Evolutionary conservation across 1,139 yeast species (phyloP), one percentile per base, ranked within the genome.

Genomic region (Geotrichum macrosporum): DNA sequence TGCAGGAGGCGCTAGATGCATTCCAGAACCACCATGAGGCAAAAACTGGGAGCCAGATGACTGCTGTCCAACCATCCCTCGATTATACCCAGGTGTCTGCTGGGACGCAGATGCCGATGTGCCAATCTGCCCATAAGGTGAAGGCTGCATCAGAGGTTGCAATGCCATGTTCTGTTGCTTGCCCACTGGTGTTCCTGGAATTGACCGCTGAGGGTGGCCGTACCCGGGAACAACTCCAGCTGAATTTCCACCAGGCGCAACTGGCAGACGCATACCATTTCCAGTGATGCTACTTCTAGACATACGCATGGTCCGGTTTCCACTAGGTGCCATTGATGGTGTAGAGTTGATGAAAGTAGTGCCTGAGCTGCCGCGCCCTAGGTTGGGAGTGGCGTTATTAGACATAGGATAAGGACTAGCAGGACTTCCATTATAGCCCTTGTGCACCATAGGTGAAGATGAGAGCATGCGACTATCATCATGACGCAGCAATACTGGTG

Each of bases 401-500:
- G 20, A 6, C 40, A 36, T 36, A 15, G 29, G 22, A 21, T 19
- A 21, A 35, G 38, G 27, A n/a, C 8, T 35, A 12, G 15, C 4
- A 15, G 12, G 8, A 13, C 9, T 29, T 22, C 32, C 32, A 26
- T 22, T 36, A n/a, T 24, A 36, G 12, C 16, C 21, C 40, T 36
- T 36, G 4, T 36, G 40, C 8, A 13, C 12, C 19, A 35, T 16
- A 5, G 35, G 35, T 20, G 37, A 34, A 5, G 26, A 21, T 5
- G 31, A 22, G 9, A 20, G n/a, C 41, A 15, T 37, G 22, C 34
- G 22, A 18, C 4, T 35, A 12, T 4, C 22, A 13, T 29, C 30
- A 54, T 4, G 59, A 39, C 18, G 64, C 52, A 12, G 66, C 56
- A 46, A 60, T 58, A 35, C 66, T 62, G 48, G 66, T 57, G 48